phyloP scores from a whole-genome alignment of 75 land plant genomes.

The Cupressus sempervirens region DNA sequence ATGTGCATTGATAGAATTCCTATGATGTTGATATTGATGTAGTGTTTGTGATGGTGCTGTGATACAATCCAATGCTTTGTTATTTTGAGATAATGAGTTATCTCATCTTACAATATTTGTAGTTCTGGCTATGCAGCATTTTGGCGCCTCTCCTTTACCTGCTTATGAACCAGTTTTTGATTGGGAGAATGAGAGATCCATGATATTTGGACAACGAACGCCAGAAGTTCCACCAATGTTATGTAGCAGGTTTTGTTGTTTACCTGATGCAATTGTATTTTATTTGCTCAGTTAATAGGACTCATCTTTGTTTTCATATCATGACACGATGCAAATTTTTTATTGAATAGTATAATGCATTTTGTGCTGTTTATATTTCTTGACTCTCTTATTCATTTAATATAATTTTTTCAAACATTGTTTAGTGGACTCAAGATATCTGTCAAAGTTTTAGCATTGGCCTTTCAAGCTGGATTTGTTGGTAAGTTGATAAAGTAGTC shows the following conservation, averaged over 20 bases:
- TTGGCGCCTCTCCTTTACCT: conserved; percentile 82
- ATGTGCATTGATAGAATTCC: too few species aligned
- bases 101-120: not conserved
- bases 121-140: conserved; percentile 58
- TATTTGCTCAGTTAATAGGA: not conserved
- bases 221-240: conserved; percentile 56
- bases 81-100: not conserved
- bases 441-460: conserved; percentile 78
- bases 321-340: not conserved
- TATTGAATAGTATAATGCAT: not conserved
- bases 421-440: conserved; percentile 81
- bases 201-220: conserved; percentile 79
- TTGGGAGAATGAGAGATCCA: conserved; percentile 84
- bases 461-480: conserved; percentile 89
- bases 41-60: too few species aligned
- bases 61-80: not conserved
- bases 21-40: too few species aligned
- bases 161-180: conserved; percentile 97
- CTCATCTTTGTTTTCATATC: not conserved
- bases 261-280: not conserved
- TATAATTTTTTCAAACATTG: not conserved
- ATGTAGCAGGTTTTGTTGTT: conserved; percentile 40
- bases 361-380: not conserved
- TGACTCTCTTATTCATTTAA: not conserved
- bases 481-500: conserved; percentile 44